Evolutionary conservation across 495 filamentous ascomycete species (phyloP).

Genomic region (Aspergillus avenaceus): DNA sequence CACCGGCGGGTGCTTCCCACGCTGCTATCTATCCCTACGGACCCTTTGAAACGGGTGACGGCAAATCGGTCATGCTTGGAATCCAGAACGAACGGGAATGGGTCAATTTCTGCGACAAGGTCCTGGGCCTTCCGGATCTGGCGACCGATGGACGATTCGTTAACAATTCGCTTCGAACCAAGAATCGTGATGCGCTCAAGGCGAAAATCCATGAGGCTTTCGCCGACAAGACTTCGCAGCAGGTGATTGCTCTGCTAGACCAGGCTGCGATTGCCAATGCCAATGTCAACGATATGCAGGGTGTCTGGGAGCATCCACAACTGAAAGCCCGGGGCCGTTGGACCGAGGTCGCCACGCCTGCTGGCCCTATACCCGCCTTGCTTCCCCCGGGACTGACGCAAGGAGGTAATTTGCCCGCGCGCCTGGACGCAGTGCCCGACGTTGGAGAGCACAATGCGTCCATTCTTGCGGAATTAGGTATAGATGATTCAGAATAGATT

Average conservation of each 20-base stretch:
- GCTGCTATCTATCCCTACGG: constrained; percentile 51
- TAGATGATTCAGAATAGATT: constrained; percentile 1
- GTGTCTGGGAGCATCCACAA: constrained; percentile 46
- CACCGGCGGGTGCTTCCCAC: constrained; percentile 43
- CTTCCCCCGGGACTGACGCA: constrained; percentile 35
- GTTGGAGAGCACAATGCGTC: constrained; percentile 41
- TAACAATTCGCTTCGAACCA: constrained; percentile 28
- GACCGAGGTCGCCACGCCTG: constrained; percentile 42
- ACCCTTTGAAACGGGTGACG: constrained; percentile 44
- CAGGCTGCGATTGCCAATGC: constrained; percentile 42
- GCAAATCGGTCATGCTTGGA: constrained; percentile 48
- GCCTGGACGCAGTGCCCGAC: constrained; percentile 30
- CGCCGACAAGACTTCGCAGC: constrained; percentile 20
- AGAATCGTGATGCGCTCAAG: constrained; percentile 33
- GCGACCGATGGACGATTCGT: constrained; percentile 31
- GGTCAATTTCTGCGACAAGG: constrained; percentile 40
- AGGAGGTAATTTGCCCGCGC: constrained; percentile 15
- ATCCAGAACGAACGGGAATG: constrained; percentile 53
- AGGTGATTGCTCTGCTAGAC: constrained; percentile 30
- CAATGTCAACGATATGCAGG: constrained; percentile 47
- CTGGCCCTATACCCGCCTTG: constrained; percentile 36
- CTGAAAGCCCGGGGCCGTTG: constrained; percentile 39
- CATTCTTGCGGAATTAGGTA: constrained; percentile 33
- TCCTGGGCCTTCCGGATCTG: constrained; percentile 27
- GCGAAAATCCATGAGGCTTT: constrained; percentile 28